Base-by-base conservation (phyloP, 2,329 filamentous ascomycete species). In the Penicillium nordicum region DNA sequence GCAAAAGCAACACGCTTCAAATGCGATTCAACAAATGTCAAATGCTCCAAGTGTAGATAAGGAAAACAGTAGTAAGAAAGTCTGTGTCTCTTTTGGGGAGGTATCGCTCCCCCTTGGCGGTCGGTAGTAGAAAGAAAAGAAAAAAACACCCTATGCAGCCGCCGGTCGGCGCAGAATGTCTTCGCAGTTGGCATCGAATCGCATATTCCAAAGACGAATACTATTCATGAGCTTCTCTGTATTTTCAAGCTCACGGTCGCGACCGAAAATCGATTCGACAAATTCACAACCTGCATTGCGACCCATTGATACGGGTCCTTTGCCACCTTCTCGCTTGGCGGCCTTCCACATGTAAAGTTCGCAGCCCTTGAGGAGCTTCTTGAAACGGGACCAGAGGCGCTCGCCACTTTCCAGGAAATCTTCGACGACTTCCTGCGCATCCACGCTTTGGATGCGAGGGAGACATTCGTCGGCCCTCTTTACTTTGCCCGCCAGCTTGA, bases 101-200 rank as follows among this genome's bases (percentile, higher is more conserved):
- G 52, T 46, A 45, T 57, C 48, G 43, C 44, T 59, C 51, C 50
- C 52, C 50, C 52, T 52, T 48, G 32, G 37, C 32, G 34, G 42
- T 51, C 36, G 44, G 29, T 50, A 53, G 50, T 57, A 43, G 14
- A 38, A 38, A 38, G 36, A 40, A 25, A 36, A 25, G 36, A 37
- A 29, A 29, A 10, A 48, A 41, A 44, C 40, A 48, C 48, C 32
- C 64, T 73, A 78, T 53, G 68, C 71, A 50, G 72, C 68, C 45
- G 72, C 72, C 54, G 82, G 81, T 63, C 80, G 73, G 60, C 80
- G 79, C 57, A 97, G 80, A 65, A 97, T 93, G 29, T 93, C 89
- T 69, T 96, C 90, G 77, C 92, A 96, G 80, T 97, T 97, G 74
- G 90, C 90, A 69, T 97, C 92, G 75, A 97, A 99, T 45, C 93